A percentile compares a stretch with the other conserved stretches of the same genome.
Evolutionary conservation across 768 basidiomycete genomes (phyloP).

Genomic region (Macrocybe gigantea): DNA sequence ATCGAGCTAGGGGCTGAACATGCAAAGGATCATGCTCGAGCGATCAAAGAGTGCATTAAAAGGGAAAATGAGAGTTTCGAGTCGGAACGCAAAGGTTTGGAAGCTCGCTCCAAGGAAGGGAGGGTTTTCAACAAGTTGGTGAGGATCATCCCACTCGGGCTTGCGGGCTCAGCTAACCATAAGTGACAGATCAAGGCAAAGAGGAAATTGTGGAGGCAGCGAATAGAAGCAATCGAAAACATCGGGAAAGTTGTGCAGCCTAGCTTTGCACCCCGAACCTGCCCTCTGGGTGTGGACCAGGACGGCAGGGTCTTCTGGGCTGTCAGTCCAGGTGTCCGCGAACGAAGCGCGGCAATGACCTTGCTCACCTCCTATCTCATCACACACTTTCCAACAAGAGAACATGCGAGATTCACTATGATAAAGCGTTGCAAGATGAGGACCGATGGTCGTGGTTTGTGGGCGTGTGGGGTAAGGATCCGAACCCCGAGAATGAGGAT

Average conservation of each 20-base stretch:
- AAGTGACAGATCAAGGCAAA: conserved; percentile 33
- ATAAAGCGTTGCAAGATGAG: no score
- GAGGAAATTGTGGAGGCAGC: conserved; percentile 43
- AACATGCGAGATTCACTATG: no score
- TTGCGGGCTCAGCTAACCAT: conserved; percentile 1
- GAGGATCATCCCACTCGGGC: background rate
- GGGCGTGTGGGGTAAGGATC: conserved; percentile 58
- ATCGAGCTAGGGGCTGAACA: conserved; percentile 54
- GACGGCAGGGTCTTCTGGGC: conserved; percentile 68
- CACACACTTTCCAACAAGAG: no score
- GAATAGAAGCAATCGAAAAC: conserved; percentile 45
- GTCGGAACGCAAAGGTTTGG: conserved; percentile 14
- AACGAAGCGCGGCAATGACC: conserved; percentile 47
- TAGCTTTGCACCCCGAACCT: conserved; percentile 46
- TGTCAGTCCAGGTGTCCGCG: conserved; percentile 51
- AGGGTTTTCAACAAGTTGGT: conserved; percentile 6
- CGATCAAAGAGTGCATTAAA: conserved; percentile 46
- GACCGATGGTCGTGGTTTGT: conserved; percentile 61
- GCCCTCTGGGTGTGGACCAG: conserved; percentile 58
- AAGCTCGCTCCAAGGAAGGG: conserved; percentile 11
- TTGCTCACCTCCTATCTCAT: conserved; percentile 18
- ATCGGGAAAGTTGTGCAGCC: conserved; percentile 43
- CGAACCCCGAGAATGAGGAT: background rate
- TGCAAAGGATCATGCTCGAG: conserved; percentile 46
- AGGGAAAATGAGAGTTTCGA: conserved; percentile 53